These are phyloP conservation scores for Pseudogymnoascus sp. DNA, from an alignment of 2,329 filamentous ascomycete species.

Conservation along the genomic window DNA sequence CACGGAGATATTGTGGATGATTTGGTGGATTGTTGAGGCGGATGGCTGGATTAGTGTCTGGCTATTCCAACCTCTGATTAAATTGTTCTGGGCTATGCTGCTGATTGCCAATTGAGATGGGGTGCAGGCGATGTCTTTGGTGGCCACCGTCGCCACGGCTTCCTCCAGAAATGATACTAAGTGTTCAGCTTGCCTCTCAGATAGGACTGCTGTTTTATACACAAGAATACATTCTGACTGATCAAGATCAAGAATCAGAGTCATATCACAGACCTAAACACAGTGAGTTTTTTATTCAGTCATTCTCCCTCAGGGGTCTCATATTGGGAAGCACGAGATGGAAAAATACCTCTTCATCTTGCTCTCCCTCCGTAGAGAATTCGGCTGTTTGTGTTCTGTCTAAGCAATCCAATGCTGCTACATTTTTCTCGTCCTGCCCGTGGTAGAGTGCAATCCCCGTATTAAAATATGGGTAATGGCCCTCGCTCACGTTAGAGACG, in stretches of 20 bases:
- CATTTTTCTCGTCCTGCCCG: background rate
- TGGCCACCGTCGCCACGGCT: background rate
- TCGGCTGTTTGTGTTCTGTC: too few relatives aligned
- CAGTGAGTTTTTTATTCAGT: background rate
- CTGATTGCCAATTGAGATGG: background rate
- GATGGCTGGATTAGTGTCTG: background rate
- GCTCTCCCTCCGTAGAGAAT: background rate
- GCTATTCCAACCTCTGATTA: background rate
- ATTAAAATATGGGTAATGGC: background rate
- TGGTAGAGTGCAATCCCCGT: background rate
- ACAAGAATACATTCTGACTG: background rate
- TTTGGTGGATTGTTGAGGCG: background rate
- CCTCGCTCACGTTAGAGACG: background rate
- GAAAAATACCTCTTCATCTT: background rate
- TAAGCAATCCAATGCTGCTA: background rate
- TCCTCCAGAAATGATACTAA: background rate
- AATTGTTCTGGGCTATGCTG: background rate
- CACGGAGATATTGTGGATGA: background rate
- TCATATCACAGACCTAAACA: background rate
- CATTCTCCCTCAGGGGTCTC: background rate
- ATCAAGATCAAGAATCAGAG: background rate
- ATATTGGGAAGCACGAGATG: background rate
- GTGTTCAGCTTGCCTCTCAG: background rate
- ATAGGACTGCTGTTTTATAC: background rate
- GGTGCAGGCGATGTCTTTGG: background rate